Evolutionary conservation across 192 early-diverging fungal genomes (phyloP).

Genomic region (Coemansia sp.): DNA sequence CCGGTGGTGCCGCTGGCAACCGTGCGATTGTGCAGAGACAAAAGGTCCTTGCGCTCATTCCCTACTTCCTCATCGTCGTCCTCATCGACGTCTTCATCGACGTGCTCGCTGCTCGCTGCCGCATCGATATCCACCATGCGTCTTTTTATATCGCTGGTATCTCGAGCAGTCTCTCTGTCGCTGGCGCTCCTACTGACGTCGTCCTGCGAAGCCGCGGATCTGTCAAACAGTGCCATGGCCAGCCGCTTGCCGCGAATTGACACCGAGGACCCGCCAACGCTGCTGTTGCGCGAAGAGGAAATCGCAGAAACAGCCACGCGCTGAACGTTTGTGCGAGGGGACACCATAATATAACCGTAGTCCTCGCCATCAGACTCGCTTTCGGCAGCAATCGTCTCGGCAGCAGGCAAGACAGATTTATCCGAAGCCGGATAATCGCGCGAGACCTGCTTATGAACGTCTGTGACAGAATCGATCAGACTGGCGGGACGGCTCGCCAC

Average conservation of each 20-base stretch:
- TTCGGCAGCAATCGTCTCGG: constrained; percentile 4
- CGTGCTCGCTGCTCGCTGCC: neutral
- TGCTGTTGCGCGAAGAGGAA: constrained; percentile 19
- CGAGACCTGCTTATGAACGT: neutral
- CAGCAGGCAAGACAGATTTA: neutral
- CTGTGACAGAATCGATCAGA: neutral
- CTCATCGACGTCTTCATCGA: neutral
- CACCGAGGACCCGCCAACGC: constrained; percentile 10
- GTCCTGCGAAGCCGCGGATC: constrained; percentile 7
- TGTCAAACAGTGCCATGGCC: constrained; percentile 12
- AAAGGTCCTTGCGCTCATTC: neutral
- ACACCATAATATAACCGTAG: constrained; percentile 54
- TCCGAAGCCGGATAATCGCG: neutral
- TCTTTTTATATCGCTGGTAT: constrained; percentile 1
- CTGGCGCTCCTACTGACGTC: neutral
- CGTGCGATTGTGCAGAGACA: neutral
- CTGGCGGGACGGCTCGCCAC: neutral
- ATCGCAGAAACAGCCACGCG: constrained; percentile 21
- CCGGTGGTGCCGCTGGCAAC: neutral
- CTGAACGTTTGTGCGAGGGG: constrained; percentile 49
- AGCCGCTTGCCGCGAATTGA: constrained; percentile 7
- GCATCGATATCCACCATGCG: neutral
- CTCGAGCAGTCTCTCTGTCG: constrained; percentile 23
- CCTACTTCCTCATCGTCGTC: constrained; percentile 1
- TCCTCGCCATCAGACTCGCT: constrained; percentile 43